Evolutionary conservation across 768 basidiomycete species (phyloP).

Genomic region (Sporobolomyces pararoseus): DNA sequence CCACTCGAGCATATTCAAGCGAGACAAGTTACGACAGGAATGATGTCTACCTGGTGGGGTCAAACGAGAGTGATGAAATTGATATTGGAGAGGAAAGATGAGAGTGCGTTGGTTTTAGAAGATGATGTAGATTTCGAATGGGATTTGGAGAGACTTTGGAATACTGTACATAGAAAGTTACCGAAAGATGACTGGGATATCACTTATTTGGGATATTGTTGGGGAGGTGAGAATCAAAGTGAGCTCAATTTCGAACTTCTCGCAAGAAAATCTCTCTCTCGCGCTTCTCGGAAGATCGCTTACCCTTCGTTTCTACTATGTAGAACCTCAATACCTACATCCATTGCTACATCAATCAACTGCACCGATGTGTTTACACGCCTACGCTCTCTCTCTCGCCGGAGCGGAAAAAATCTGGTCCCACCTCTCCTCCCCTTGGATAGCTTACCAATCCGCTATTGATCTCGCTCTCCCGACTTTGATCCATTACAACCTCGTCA

Average conservation of each 20-base stretch:
- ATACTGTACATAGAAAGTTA: constrained; percentile 27
- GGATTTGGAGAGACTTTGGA: constrained; percentile 45
- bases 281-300: background rate
- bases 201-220: constrained; percentile 44
- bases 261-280: background rate
- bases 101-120: constrained; percentile 44
- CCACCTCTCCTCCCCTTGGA: constrained; percentile 40
- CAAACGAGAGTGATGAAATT: constrained; percentile 43
- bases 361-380: constrained; percentile 45
- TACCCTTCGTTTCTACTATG: background rate
- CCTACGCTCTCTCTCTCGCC: constrained; percentile 42
- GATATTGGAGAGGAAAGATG: constrained; percentile 42
- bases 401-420: constrained; percentile 35
- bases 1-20: constrained; percentile 34
- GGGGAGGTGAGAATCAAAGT: constrained; percentile 44
- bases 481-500: constrained; percentile 23
- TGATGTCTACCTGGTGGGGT: constrained; percentile 43
- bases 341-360: constrained; percentile 42
- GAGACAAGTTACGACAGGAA: constrained; percentile 41
- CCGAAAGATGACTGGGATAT: constrained; percentile 40
- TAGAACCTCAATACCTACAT: constrained; percentile 45
- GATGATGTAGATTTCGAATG: constrained; percentile 47
- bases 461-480: constrained; percentile 41
- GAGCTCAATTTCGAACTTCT: background rate
- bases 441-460: constrained; percentile 43